Evolutionary conservation across 1,284 basidiomycete species (phyloP).

Genomic region (Stygiomarasmius scandens): DNA sequence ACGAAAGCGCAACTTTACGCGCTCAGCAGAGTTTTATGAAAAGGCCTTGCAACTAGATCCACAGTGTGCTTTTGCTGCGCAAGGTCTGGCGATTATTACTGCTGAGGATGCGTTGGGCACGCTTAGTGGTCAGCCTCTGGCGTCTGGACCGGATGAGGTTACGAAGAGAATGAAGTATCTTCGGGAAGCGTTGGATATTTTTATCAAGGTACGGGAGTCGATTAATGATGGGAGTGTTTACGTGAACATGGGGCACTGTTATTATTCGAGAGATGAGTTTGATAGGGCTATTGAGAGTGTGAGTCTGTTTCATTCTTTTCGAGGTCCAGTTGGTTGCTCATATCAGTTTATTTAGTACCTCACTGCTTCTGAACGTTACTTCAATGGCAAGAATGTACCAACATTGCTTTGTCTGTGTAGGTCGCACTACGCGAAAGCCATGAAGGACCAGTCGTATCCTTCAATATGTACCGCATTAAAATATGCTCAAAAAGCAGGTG

Average conservation of each 20-base stretch:
- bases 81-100: slow-evolving; percentile 89
- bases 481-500: slow-evolving; percentile 74
- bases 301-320: slow-evolving; percentile 38
- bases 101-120: slow-evolving; percentile 86
- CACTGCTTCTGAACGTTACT: slow-evolving; percentile 79
- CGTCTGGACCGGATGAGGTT: slow-evolving; percentile 61
- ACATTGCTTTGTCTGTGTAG: slow-evolving; percentile 84
- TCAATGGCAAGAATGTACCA: slow-evolving; percentile 68
- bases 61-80: slow-evolving; percentile 86
- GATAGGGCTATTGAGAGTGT: slow-evolving; percentile 94
- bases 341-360: slow-evolving; percentile 68
- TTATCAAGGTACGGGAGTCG: slow-evolving; percentile 87
- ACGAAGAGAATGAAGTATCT: slow-evolving; percentile 70
- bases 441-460: slow-evolving; percentile 79
- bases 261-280: slow-evolving; percentile 88
- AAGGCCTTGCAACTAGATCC: slow-evolving; percentile 85
- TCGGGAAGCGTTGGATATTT: slow-evolving; percentile 83
- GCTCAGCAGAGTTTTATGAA: slow-evolving; percentile 88
- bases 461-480: slow-evolving; percentile 81
- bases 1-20: slow-evolving; percentile 74
- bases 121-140: slow-evolving; percentile 50
- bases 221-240: slow-evolving; percentile 86
- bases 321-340: neutral
- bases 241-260: slow-evolving; percentile 94
- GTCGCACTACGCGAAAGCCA: slow-evolving; percentile 91